Conservation (phyloP, 768 basidiomycete species). For the Naematelia encephala region DNA sequence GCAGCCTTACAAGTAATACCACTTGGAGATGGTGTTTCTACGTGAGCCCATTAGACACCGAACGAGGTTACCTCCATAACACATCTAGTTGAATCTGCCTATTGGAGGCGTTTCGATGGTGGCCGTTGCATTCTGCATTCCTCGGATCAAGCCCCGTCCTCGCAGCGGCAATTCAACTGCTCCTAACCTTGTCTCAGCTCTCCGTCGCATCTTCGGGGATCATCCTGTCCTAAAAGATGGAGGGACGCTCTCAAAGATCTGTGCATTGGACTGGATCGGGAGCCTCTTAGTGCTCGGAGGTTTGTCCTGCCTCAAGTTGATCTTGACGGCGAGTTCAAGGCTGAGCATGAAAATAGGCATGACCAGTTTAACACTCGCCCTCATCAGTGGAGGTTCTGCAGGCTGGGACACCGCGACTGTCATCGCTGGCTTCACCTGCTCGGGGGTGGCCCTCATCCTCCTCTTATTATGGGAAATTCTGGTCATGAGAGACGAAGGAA, state of each 20-base stretch:
- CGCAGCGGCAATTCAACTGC: background rate
- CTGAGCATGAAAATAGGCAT: slow-evolving; percentile 1
- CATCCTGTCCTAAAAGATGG: background rate
- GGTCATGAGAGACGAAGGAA: slow-evolving; percentile 15
- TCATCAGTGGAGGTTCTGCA: slow-evolving; percentile 6
- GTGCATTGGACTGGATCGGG: slow-evolving; percentile 10
- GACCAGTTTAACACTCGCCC: slow-evolving; percentile 9
- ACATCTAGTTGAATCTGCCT: background rate
- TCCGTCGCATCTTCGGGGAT: slow-evolving; percentile 8
- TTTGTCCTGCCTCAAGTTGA: background rate
- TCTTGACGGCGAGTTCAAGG: background rate
- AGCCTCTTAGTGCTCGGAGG: slow-evolving; percentile 13
- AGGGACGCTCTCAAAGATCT: background rate
- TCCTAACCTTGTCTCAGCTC: background rate
- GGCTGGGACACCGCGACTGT: slow-evolving; percentile 12
- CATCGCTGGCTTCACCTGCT: slow-evolving; percentile 10
- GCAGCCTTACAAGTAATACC: background rate
- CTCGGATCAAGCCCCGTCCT: background rate
- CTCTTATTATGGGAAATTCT: slow-evolving; percentile 10
- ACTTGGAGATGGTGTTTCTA: background rate
- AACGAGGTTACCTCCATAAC: background rate
- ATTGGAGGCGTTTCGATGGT: background rate
- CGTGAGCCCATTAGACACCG: background rate
- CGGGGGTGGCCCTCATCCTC: slow-evolving; percentile 11
- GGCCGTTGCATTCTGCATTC: slow-evolving; percentile 5